Evolutionary conservation across 345 rosid species (phyloP), one percentile per base, ranked within the genome.

Genomic region (Carallia brachiata): DNA sequence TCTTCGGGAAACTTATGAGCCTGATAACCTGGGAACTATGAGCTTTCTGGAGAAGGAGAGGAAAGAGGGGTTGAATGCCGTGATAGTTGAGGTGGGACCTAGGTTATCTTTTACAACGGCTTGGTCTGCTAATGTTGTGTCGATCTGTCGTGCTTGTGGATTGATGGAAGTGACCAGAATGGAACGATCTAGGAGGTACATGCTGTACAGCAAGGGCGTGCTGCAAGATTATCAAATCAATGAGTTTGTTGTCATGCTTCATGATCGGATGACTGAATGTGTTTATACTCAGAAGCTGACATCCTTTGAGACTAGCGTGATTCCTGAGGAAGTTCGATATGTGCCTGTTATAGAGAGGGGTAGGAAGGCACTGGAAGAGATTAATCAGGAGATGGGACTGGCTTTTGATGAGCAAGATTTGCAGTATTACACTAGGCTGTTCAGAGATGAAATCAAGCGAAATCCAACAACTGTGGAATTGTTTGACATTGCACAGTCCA

Each of bases 401-500:
- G 96, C 97, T 27, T 91, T 91, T 69, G 98, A 94, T 76, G 97
- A 90, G 79, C 96, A 94, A 69, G 98, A 94, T 78, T 80, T 91
- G 74, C 95, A 91, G 75, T 94, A 90, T 70, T 94, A 94, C 58
- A 87, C 95, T 7, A 84, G 66, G 74, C 85, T 94, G 36, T 91
- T 91, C 69, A 83, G 57, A 76, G 92, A 88, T 67, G 96, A 86
- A 58, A 88, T 94, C 50, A 77, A 88, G 68, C 81, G 98, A 34
- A 81, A 91, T 73, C 97, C 98, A 5, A 79, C 97, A 16, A 94
- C 89, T 54, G 97, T 91, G 28, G 97, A 94, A 84, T 74, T 94
- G 70, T 91, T 94, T 77, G 97, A 91, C 84, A 90, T 94, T 53
- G 96, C 97, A 16, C 98, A 91, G 56, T 94, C 98, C 36, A 94